phyloP scores from a whole-genome alignment of 2,329 filamentous ascomycete genomes.

The Delphinella strobiligena region DNA sequence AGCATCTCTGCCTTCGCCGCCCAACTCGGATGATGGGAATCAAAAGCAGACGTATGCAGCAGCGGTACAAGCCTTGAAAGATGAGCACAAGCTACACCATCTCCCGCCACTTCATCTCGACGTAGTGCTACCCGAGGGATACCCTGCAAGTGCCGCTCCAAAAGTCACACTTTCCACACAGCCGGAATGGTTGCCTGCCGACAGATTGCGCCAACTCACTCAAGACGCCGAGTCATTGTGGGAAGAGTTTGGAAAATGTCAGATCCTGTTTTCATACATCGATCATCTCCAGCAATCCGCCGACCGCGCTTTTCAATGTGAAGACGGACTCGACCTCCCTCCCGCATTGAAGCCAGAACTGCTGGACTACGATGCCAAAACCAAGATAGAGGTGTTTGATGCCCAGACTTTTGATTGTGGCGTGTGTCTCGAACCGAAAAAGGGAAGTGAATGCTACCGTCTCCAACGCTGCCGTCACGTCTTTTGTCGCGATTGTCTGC shows the following conservation, averaged over 20 bases:
- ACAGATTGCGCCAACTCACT: constrained; percentile 32
- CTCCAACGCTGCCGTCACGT: constrained; percentile 80
- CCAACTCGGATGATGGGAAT: constrained; percentile 23
- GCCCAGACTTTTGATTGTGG: constrained; percentile 78
- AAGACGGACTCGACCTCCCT: constrained; percentile 35
- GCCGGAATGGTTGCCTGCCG: constrained; percentile 40
- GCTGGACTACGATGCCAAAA: constrained; percentile 65
- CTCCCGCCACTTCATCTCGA: constrained; percentile 44
- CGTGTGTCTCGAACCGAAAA: constrained; percentile 85
- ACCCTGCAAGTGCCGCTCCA: constrained; percentile 43
- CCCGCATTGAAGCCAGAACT: constrained; percentile 52
- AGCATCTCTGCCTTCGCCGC: constrained; percentile 24
- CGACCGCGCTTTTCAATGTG: constrained; percentile 40
- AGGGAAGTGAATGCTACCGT: constrained; percentile 67
- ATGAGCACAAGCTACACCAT: constrained; percentile 20
- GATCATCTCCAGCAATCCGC: constrained; percentile 47
- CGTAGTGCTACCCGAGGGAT: constrained; percentile 41
- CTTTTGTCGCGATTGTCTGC: constrained; percentile 78
- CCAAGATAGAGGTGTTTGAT: constrained; percentile 64
- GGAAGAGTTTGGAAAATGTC: constrained; percentile 47
- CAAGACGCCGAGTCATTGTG: constrained; percentile 40
- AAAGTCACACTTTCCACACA: constrained; percentile 35
- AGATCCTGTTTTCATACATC: constrained; percentile 48
- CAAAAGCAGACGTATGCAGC: background rate
- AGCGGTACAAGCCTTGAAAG: background rate